These are phyloP conservation scores for Phytophthora pini DNA, from an alignment of 352 stramenopile species.

Conservation along the genomic window DNA sequence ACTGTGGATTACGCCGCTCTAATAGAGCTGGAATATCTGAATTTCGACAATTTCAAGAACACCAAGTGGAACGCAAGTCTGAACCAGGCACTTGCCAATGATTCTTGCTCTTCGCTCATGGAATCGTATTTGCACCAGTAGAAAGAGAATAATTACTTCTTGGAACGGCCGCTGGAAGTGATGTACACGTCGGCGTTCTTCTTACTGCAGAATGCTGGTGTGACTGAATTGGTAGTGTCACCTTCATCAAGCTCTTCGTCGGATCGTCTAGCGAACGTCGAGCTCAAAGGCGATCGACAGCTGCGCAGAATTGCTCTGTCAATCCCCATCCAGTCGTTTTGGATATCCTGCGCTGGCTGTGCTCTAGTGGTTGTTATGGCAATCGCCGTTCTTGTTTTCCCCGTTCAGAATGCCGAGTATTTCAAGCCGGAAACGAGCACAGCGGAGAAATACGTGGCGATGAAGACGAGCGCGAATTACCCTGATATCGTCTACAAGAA, in stretches of 20 bases:
- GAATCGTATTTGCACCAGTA: constrained; percentile 51
- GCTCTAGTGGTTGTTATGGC: constrained; percentile 29
- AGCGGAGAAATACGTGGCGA: constrained; percentile 33
- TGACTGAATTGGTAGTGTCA: constrained; percentile 31
- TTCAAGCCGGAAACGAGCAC: constrained; percentile 32
- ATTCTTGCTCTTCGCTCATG: constrained; percentile 47
- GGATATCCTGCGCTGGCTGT: constrained; percentile 36
- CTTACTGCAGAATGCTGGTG: constrained; percentile 43
- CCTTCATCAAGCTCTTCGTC: constrained; percentile 13
- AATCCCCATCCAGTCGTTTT: constrained; percentile 39
- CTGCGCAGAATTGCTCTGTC: constrained; percentile 36
- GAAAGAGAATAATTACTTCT: constrained; percentile 44
- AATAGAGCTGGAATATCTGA: constrained; percentile 38
- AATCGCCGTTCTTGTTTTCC: constrained; percentile 34
- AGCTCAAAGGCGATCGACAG: constrained; percentile 47
- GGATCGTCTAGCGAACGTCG: constrained; percentile 31
- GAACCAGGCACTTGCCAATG: constrained; percentile 25
- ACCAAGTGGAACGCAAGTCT: constrained; percentile 28
- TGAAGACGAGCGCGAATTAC: constrained; percentile 34
- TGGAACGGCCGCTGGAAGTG: constrained; percentile 43
- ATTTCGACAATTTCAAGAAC: constrained; percentile 30
- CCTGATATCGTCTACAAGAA: constrained; percentile 40
- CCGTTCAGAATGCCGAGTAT: constrained; percentile 32
- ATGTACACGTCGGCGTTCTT: constrained; percentile 59
- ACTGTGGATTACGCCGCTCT: too few species aligned